A percentile compares a stretch with the other conserved stretches of the same genome.
Evolutionary conservation across 225 moss, liverwort and hornwort species (phyloP).

Genomic region (Neckera pumila): DNA sequence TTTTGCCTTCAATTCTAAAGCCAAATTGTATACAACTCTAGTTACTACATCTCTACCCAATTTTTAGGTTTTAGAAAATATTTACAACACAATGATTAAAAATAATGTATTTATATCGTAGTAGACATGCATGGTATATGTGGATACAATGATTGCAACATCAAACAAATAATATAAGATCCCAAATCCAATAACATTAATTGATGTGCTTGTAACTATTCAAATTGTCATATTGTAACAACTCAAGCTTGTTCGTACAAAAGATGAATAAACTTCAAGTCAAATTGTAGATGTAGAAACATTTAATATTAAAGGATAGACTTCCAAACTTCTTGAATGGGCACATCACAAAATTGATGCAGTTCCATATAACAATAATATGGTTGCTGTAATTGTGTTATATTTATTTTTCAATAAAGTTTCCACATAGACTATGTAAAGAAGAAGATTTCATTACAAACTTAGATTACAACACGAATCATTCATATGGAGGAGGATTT

Average conservation of each 20-base stretch:
- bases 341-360: background rate
- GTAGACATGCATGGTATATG: background rate
- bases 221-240: background rate
- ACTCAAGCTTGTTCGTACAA: background rate
- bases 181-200: background rate
- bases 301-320: no score
- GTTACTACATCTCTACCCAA: fast-evolving
- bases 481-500: background rate
- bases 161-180: background rate
- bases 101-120: background rate
- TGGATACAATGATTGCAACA: background rate
- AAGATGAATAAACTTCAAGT: background rate
- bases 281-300: background rate
- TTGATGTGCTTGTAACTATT: background rate
- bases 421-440: background rate
- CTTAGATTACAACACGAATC: background rate
- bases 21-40: background rate
- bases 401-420: background rate
- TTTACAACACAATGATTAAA: background rate
- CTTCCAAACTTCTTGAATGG: background rate
- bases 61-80: background rate
- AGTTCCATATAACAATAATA: background rate
- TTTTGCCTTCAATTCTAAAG: background rate
- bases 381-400: background rate
- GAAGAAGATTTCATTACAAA: background rate